A percentile compares a stretch with the other conserved stretches of the same genome.
phyloP scores from a whole-genome alignment of 2,329 filamentous ascomycete genomes.

The Xylariomycetidae sp. region DNA sequence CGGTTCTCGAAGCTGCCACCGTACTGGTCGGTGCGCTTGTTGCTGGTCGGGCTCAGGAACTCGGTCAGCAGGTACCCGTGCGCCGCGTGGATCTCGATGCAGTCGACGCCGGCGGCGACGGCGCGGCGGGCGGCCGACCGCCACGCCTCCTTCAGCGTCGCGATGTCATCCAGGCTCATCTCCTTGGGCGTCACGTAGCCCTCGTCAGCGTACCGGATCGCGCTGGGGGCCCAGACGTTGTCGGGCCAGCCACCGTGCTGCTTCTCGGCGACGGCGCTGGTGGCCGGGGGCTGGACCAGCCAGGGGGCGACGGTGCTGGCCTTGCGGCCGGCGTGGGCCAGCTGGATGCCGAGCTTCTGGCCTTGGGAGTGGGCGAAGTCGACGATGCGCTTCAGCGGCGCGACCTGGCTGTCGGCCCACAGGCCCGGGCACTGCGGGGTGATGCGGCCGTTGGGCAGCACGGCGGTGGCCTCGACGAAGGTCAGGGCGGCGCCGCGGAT shows the following conservation, averaged over 20 bases:
- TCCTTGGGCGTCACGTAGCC: conserved; percentile 50
- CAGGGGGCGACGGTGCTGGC: conserved; percentile 57
- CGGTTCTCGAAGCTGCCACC: conserved; percentile 69
- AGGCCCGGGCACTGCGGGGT: conserved; percentile 73
- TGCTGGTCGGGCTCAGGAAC: conserved; percentile 66
- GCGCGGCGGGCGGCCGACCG: conserved; percentile 28
- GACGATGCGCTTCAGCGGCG: conserved; percentile 60
- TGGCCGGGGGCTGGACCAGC: conserved; percentile 46
- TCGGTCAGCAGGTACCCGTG: conserved; percentile 71
- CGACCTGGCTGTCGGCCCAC: conserved; percentile 80
- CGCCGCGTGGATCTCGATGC: conserved; percentile 67
- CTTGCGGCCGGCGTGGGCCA: conserved; percentile 74
- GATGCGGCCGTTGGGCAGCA: conserved; percentile 73
- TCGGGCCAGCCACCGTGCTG: conserved; percentile 33
- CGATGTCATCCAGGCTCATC: conserved; percentile 42
- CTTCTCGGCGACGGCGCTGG: conserved; percentile 27
- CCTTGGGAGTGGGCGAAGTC: conserved; percentile 77
- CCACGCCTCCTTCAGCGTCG: conserved; percentile 29
- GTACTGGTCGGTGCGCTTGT: conserved; percentile 62
- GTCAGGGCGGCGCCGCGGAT: conserved; percentile 68
- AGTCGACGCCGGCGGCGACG: conserved; percentile 50
- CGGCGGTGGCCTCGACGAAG: conserved; percentile 72
- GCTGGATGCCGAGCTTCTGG: conserved; percentile 72
- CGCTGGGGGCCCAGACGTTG: conserved; percentile 44
- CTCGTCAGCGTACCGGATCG: conserved; percentile 53